Evolutionary conservation across 495 filamentous ascomycete genomes (phyloP).

Genomic region (Letharia columbiana): DNA sequence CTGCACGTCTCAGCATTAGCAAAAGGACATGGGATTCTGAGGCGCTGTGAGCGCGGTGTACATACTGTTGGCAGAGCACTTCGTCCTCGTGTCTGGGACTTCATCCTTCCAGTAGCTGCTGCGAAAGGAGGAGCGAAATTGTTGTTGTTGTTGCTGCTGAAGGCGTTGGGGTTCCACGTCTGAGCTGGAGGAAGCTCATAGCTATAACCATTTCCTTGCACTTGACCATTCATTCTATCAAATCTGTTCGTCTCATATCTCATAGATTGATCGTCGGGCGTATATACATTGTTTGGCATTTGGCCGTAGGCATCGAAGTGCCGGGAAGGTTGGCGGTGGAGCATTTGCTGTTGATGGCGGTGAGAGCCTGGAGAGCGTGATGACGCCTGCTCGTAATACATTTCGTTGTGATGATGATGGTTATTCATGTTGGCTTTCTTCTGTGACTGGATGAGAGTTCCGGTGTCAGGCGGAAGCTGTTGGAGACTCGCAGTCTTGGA

Average conservation of each 20-base stretch:
- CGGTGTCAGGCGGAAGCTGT: constrained; percentile 9
- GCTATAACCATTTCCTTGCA: constrained; percentile 44
- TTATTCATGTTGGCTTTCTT: constrained; percentile 30
- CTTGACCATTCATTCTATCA: constrained; percentile 49
- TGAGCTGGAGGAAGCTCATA: constrained; percentile 50
- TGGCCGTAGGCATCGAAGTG: constrained; percentile 60
- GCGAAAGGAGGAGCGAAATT: constrained; percentile 17
- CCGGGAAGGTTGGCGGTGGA: constrained; percentile 59
- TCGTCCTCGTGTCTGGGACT: constrained; percentile 43
- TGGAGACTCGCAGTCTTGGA: constrained; percentile 6
- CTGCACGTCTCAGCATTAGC: constrained; percentile 30
- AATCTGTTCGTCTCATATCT: constrained; percentile 53
- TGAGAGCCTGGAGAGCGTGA: constrained; percentile 54
- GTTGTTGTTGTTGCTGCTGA: constrained; percentile 28
- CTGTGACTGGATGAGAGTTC: background rate
- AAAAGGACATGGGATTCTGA: constrained; percentile 8
- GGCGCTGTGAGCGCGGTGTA: constrained; percentile 12
- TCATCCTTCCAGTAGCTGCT: constrained; percentile 47
- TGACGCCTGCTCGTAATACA: constrained; percentile 53
- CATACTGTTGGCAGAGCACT: constrained; percentile 53
- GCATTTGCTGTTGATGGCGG: constrained; percentile 52
- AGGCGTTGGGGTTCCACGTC: constrained; percentile 53
- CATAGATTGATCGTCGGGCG: constrained; percentile 49
- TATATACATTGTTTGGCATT: constrained; percentile 53
- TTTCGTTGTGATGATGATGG: constrained; percentile 52